Percentiles rank a stretch among this genome's conserved stretches.
Conservation (phyloP, 2,329 filamentous ascomycete species). For the Aspergillus fumigatus region DNA sequence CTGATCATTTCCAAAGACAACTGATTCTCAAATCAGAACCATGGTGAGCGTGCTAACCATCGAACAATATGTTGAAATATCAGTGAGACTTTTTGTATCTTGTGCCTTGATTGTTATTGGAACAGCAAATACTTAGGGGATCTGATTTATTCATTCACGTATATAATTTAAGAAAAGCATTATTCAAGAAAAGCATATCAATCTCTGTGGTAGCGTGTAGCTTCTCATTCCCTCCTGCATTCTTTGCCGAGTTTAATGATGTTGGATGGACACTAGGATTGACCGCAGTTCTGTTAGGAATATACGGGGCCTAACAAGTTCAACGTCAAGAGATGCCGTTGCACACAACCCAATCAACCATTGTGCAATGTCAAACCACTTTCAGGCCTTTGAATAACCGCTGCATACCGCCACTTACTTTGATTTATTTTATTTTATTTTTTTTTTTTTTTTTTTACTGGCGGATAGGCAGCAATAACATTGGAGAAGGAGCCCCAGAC, state of each 20-base stretch:
- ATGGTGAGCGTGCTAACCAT: not conserved
- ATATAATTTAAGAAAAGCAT: not conserved
- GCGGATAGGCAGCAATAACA: not conserved
- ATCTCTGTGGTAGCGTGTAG: not conserved
- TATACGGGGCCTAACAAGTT: not conserved
- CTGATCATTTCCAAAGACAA: conserved; percentile 41
- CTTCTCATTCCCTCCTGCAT: not conserved
- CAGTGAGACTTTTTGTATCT: not conserved
- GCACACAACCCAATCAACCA: not conserved
- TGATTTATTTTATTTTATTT: not conserved
- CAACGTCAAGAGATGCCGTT: not conserved
- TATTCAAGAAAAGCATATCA: not conserved
- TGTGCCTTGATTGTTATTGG: not conserved
- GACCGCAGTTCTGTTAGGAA: no score
- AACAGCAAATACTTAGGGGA: not conserved
- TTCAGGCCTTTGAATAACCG: not conserved
- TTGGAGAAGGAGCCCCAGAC: not conserved
- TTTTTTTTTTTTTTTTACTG: not conserved
- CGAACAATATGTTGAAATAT: not conserved
- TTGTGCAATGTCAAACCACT: not conserved
- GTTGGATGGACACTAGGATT: not conserved
- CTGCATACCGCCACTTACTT: not conserved
- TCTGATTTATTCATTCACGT: not conserved
- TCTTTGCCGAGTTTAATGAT: not conserved
- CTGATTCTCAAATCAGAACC: not conserved